Conservation (phyloP, 2,329 filamentous ascomycete species). For the Colletotrichum liaoningense region DNA sequence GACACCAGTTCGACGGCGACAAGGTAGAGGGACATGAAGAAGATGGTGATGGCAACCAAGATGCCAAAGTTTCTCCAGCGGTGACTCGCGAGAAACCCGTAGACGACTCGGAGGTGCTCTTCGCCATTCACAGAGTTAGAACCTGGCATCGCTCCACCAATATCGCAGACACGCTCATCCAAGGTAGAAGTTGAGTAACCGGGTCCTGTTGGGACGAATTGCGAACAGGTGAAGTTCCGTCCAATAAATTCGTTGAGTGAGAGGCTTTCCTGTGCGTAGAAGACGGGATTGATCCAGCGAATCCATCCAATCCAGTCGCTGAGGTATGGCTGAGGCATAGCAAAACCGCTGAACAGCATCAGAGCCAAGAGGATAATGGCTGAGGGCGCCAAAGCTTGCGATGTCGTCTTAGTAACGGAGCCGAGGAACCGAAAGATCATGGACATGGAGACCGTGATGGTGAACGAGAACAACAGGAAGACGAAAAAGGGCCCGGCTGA, state of each 20-base stretch:
- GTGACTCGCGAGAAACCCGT: slow-evolving; percentile 55
- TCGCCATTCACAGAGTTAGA: slow-evolving; percentile 54
- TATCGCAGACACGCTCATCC: slow-evolving; percentile 52
- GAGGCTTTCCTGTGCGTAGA: slow-evolving; percentile 75
- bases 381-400: slow-evolving; percentile 64
- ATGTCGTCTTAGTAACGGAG: slow-evolving; percentile 59
- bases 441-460: slow-evolving; percentile 60
- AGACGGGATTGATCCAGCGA: slow-evolving; percentile 61
- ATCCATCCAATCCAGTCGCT: slow-evolving; percentile 63
- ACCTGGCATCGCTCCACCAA: slow-evolving; percentile 58
- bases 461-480: slow-evolving; percentile 62
- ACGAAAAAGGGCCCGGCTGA: slow-evolving; percentile 65
- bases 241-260: slow-evolving; percentile 72
- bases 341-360: slow-evolving; percentile 66
- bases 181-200: slow-evolving; percentile 34
- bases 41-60: slow-evolving; percentile 61
- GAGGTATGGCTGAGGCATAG: slow-evolving; percentile 53
- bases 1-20: slow-evolving; percentile 57
- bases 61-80: slow-evolving; percentile 69
- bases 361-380: slow-evolving; percentile 63
- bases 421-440: slow-evolving; percentile 62
- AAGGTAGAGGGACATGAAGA: slow-evolving; percentile 61
- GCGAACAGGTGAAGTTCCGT: slow-evolving; percentile 53
- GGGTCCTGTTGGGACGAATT: slow-evolving; percentile 34
- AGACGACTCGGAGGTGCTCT: slow-evolving; percentile 54